A percentile compares a stretch with the other conserved stretches of the same genome.
Evolutionary conservation across 2,329 filamentous ascomycete species (phyloP).

Genomic region (Pseudophaeomoniella oleicola): DNA sequence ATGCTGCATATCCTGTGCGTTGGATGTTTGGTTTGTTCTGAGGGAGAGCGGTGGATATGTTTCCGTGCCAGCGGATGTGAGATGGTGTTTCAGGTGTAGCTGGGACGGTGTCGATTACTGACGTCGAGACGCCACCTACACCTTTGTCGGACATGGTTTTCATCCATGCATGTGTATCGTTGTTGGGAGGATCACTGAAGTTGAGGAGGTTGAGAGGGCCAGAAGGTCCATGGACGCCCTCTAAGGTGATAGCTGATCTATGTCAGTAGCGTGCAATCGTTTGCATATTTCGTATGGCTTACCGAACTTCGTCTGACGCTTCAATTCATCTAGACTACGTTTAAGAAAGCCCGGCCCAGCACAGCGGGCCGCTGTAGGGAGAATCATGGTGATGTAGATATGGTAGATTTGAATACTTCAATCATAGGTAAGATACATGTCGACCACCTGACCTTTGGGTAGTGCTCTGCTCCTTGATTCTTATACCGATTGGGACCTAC

Average conservation of each 20-base stretch:
- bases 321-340: constrained; percentile 11
- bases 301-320: constrained; percentile 12
- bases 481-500: no score
- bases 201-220: constrained; percentile 11
- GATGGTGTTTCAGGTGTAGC: constrained; percentile 33
- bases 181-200: constrained; percentile 14
- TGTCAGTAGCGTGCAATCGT: constrained; percentile 1
- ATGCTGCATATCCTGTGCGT: constrained; percentile 77
- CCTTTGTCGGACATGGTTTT: constrained; percentile 79
- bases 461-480: no score
- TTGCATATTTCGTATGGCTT: constrained; percentile 3
- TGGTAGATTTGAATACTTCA: background rate
- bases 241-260: constrained; percentile 12
- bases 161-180: constrained; percentile 27
- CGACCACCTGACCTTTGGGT: no score
- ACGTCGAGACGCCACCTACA: constrained; percentile 73
- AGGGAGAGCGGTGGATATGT: constrained; percentile 75
- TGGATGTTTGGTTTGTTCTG: constrained; percentile 57
- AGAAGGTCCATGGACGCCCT: constrained; percentile 8
- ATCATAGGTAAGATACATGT: background rate
- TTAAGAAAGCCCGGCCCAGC: constrained; percentile 13
- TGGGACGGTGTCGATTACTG: constrained; percentile 53
- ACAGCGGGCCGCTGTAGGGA: constrained; percentile 7
- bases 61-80: constrained; percentile 73
- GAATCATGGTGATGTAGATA: constrained; percentile 11